These are phyloP conservation scores for cucumber (Cucumis sativus) DNA, from an alignment of 306 rosid genomes.

Conservation along the genomic window Cucumber_9930_V3 NC_026660.2:3117001-3117500, in stretches of 20 bases:
- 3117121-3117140: neutral
- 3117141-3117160: neutral
- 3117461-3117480: slow-evolving; percentile 31
- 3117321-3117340: neutral
- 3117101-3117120: neutral
- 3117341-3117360: neutral
- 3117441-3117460: neutral
- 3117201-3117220: neutral
- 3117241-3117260: neutral
- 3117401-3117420: neutral
- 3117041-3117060: neutral
- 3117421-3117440: neutral
- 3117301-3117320: neutral
- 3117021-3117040: neutral
- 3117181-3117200: neutral
- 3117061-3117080: neutral
- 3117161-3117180: neutral
- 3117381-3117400: neutral
- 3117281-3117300: neutral
- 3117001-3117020: neutral
- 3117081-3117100: neutral
- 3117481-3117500: neutral
- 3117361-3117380: neutral
- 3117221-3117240: neutral
- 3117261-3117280: neutral